Percentiles rank a stretch among this genome's conserved stretches.
phyloP scores from a whole-genome alignment of 163 green algal species.

The Picocystis sp. region DNA sequence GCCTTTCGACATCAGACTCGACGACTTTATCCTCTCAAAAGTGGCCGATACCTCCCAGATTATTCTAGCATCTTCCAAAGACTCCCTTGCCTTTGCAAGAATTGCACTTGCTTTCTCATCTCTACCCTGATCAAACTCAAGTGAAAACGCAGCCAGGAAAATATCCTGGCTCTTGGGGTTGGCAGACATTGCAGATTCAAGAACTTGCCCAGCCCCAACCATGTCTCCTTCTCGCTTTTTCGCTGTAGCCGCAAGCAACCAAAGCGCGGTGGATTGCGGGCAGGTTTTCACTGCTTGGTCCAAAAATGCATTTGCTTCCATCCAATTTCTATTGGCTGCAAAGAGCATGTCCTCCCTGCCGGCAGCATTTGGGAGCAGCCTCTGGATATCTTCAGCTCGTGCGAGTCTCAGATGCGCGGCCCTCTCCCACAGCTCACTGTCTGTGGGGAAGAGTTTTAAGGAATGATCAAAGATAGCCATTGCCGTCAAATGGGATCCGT shows the following conservation, averaged over 20 bases:
- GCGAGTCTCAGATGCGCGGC: conserved; percentile 67
- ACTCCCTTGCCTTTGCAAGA: not conserved
- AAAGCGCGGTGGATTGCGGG: conserved; percentile 79
- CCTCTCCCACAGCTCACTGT: conserved; percentile 65
- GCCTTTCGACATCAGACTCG: conserved; percentile 24
- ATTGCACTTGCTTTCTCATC: not conserved
- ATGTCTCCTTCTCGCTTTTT: conserved; percentile 71
- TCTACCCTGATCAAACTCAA: conserved; percentile 70
- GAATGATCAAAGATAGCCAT: conserved; percentile 29
- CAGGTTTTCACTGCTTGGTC: conserved; percentile 12
- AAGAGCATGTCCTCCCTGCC: not conserved
- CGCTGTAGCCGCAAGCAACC: conserved; percentile 94
- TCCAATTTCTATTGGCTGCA: conserved; percentile 7
- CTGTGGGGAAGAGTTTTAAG: conserved; percentile 41
- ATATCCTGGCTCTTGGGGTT: conserved; percentile 90
- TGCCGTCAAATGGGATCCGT: conserved; percentile 24
- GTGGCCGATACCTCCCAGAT: not conserved
- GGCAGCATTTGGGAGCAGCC: conserved; percentile 7
- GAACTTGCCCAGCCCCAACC: conserved; percentile 43
- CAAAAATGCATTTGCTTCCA: not conserved
- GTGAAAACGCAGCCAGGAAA: conserved; percentile 92
- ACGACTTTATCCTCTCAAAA: not conserved
- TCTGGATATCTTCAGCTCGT: conserved; percentile 30
- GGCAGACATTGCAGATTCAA: conserved; percentile 55
- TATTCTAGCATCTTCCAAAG: not conserved